These are phyloP conservation scores for Pichia manshurica DNA, from an alignment of 805 yeast species.

Conservation along the genomic window DNA sequence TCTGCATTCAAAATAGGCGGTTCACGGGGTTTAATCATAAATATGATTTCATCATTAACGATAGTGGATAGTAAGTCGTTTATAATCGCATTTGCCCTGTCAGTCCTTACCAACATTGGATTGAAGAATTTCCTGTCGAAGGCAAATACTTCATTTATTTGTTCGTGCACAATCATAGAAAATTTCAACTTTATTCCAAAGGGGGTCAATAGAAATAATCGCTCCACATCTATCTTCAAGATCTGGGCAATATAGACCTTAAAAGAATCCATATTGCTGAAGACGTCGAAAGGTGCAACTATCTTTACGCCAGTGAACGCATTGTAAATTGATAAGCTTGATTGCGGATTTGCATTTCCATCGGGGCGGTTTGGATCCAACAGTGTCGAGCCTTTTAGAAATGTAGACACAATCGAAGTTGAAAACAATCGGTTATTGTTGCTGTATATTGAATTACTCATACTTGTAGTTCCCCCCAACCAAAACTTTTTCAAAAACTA, in stretches of 20 bases:
- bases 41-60: constrained; percentile 22
- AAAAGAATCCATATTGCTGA: constrained; percentile 38
- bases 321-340: constrained; percentile 31
- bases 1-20: constrained; percentile 23
- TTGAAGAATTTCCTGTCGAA: constrained; percentile 57
- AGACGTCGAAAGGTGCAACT: constrained; percentile 33
- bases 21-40: constrained; percentile 31
- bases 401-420: constrained; percentile 23
- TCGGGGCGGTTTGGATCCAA: constrained; percentile 11
- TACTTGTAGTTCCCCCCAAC: not conserved
- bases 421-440: constrained; percentile 13
- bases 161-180: constrained; percentile 42
- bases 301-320: constrained; percentile 41
- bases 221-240: constrained; percentile 37
- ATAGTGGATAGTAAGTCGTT: constrained; percentile 24
- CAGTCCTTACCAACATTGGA: constrained; percentile 16
- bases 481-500: not conserved
- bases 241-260: constrained; percentile 36
- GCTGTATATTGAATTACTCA: constrained; percentile 7
- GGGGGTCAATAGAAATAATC: constrained; percentile 52
- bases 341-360: constrained; percentile 17
- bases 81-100: constrained; percentile 13
- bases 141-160: constrained; percentile 50
- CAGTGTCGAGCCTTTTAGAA: constrained; percentile 2
- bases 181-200: constrained; percentile 58